A percentile compares a stretch with the other conserved stretches of the same genome.
These are phyloP conservation scores for Annulohypoxylon moriforme DNA, from an alignment of 495 filamentous ascomycete species.

Conservation along the genomic window DNA sequence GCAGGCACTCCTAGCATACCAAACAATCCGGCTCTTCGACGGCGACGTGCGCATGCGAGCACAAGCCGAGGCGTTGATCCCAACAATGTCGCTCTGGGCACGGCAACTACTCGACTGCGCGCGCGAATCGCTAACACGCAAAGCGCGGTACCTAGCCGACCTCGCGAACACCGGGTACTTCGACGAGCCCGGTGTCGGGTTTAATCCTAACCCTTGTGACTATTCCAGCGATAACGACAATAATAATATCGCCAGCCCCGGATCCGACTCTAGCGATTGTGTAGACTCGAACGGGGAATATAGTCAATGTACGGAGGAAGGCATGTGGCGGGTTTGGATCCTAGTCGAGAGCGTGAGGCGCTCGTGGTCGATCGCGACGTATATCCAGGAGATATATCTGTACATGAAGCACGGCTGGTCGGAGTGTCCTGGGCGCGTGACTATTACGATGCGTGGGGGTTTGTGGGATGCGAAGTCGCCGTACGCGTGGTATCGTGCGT, in stretches of 20 bases:
- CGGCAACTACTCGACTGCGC: constrained; percentile 51
- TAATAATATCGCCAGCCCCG: not conserved
- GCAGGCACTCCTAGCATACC: constrained; percentile 62
- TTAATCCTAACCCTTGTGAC: not conserved
- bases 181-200: not conserved
- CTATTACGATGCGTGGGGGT: constrained; percentile 46
- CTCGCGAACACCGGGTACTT: not conserved
- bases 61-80: constrained; percentile 58
- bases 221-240: not conserved
- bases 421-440: constrained; percentile 46
- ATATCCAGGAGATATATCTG: constrained; percentile 45
- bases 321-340: constrained; percentile 55
- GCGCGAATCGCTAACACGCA: constrained; percentile 36
- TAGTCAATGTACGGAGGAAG: not conserved
- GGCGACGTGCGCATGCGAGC: constrained; percentile 63
- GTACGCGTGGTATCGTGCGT: constrained; percentile 43
- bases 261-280: not conserved
- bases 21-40: constrained; percentile 69
- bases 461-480: constrained; percentile 53
- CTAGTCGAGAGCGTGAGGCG: constrained; percentile 52
- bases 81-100: constrained; percentile 57
- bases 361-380: constrained; percentile 42
- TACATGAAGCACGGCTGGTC: constrained; percentile 50
- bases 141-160: constrained; percentile 31
- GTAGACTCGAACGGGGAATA: too few species aligned